Evolutionary conservation across 108 stramenopile genomes (phyloP).

Genomic region (Nannochloropsis salina): DNA sequence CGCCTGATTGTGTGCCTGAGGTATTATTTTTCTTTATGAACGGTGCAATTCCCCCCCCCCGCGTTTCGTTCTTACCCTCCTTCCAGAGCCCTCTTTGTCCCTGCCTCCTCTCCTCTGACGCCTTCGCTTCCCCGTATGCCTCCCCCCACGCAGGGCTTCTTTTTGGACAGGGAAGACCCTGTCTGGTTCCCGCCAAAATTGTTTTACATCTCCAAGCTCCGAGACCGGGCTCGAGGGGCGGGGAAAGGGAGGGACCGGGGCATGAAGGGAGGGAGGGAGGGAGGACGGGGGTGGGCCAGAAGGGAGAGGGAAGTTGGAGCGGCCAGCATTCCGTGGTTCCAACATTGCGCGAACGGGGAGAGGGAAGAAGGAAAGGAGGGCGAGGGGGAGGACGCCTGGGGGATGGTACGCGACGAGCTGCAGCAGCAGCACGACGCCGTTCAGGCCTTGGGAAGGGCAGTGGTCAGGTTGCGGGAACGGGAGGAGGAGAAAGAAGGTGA

Average conservation of each 20-base stretch:
- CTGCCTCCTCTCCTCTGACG: no score
- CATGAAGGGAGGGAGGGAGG: neutral
- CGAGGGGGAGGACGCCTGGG: neutral
- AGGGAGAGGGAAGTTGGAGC: neutral
- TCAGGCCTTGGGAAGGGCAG: neutral
- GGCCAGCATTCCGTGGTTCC: neutral
- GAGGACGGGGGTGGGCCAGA: neutral
- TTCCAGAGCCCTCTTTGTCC: no score
- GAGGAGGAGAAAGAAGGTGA: neutral
- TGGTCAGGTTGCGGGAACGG: neutral
- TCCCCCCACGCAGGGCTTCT: neutral
- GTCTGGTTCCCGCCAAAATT: neutral
- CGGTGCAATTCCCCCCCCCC: no score
- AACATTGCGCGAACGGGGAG: neutral
- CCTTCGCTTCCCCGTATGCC: neutral
- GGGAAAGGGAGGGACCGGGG: neutral
- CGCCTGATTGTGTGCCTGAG: no score
- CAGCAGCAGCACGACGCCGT: neutral
- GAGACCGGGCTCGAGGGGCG: neutral
- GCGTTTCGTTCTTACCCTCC: no score
- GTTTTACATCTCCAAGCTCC: neutral
- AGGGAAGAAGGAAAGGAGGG: neutral
- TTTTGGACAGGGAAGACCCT: neutral
- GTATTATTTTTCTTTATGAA: no score
- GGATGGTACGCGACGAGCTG: neutral